Evolutionary conservation across 805 yeast genomes (phyloP).

Genomic region (Osmozyma mogii): DNA sequence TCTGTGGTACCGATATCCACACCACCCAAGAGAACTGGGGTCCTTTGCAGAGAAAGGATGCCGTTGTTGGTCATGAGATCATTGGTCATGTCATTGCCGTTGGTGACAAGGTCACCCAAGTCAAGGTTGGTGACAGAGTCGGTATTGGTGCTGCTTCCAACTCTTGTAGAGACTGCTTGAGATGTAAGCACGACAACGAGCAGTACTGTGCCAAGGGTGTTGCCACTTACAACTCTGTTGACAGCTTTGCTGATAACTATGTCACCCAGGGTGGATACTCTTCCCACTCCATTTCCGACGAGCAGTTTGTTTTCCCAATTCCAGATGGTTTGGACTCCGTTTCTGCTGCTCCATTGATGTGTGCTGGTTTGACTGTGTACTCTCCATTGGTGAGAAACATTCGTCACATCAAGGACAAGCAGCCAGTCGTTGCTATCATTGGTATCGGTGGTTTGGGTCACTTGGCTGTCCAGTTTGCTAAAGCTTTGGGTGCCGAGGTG

Average conservation of each 20-base stretch:
- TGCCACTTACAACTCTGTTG: constrained; percentile 44
- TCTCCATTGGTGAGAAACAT: constrained; percentile 53
- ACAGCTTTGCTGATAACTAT: constrained; percentile 31
- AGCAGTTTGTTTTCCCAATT: constrained; percentile 54
- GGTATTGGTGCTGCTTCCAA: constrained; percentile 14
- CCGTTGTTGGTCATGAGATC: constrained; percentile 63
- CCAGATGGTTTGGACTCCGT: constrained; percentile 46
- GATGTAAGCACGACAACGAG: constrained; percentile 36
- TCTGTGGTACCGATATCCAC: constrained; percentile 14
- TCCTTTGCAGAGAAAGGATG: constrained; percentile 12
- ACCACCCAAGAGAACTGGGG: constrained; percentile 12
- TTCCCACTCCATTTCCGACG: constrained; percentile 57
- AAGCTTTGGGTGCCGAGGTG: constrained; percentile 55
- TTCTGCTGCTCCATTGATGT: constrained; percentile 63
- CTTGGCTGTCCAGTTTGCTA: constrained; percentile 47
- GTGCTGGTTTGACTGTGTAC: constrained; percentile 71
- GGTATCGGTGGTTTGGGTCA: constrained; percentile 56
- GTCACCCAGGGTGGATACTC: constrained; percentile 68
- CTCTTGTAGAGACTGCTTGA: constrained; percentile 37
- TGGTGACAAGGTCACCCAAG: constrained; percentile 8
- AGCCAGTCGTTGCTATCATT: constrained; percentile 42
- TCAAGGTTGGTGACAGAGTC: constrained; percentile 15
- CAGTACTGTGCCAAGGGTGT: constrained; percentile 38
- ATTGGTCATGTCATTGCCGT: constrained; percentile 41
- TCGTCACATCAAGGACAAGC: constrained; percentile 6